Conservation (phyloP, 768 basidiomycete species). For the Boletus subcaerulescens region DNA sequence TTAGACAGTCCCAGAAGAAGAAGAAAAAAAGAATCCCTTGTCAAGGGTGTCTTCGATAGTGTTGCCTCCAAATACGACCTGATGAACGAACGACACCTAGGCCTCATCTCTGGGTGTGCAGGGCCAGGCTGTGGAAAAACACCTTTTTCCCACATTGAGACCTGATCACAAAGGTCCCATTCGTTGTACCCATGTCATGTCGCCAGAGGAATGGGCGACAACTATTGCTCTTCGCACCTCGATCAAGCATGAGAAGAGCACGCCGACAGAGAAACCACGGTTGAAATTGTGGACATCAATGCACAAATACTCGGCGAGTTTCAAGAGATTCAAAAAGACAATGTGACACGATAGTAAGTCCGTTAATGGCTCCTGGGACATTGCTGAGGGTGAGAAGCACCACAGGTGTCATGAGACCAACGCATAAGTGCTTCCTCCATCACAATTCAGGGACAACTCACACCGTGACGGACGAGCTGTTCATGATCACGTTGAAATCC, state of each 20-base stretch:
- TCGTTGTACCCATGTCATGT: slow-evolving; percentile 96
- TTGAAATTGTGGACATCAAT: slow-evolving; percentile 93
- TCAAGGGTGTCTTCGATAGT: slow-evolving; percentile 91
- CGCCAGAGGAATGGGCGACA: slow-evolving; percentile 94
- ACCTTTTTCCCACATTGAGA: slow-evolving; percentile 61
- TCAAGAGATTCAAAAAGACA: slow-evolving; percentile 88
- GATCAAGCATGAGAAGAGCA: slow-evolving; percentile 88
- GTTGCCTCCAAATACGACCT: slow-evolving; percentile 95
- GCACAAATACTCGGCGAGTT: slow-evolving; percentile 92
- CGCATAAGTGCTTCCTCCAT: slow-evolving; percentile 71
- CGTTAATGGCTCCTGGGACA: neutral
- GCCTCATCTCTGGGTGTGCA: slow-evolving; percentile 97
- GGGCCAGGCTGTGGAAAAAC: slow-evolving; percentile 96
- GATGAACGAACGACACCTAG: slow-evolving; percentile 99
- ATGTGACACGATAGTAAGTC: slow-evolving; percentile 94
- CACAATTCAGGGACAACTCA: slow-evolving; percentile 72
- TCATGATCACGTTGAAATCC: slow-evolving; percentile 98
- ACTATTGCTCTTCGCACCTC: slow-evolving; percentile 80
- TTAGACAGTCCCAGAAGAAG: slow-evolving; percentile 80
- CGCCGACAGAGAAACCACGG: slow-evolving; percentile 84
- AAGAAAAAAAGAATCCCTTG: slow-evolving; percentile 87
- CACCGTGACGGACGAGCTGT: slow-evolving; percentile 80
- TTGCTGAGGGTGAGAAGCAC: slow-evolving; percentile 48
- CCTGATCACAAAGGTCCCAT: slow-evolving; percentile 73
- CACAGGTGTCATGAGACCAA: slow-evolving; percentile 92